These are phyloP conservation scores for Vanrija humicola DNA, from an alignment of 1,284 basidiomycete species.

Conservation along the genomic window DNA sequence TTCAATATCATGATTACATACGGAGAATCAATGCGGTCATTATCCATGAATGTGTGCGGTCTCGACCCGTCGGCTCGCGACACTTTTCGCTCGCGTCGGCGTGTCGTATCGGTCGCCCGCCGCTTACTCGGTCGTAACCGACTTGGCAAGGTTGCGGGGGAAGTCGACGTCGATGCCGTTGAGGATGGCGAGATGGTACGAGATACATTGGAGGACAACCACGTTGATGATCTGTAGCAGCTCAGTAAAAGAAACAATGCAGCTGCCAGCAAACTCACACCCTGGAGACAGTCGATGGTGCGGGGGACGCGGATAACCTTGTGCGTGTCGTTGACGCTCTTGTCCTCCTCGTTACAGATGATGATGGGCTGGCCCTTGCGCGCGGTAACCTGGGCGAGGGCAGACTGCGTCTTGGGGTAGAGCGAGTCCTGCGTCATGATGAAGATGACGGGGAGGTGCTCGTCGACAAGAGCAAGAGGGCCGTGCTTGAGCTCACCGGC, in stretches of 20 bases:
- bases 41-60: not conserved
- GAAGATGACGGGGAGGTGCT: constrained; percentile 97
- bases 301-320: constrained; percentile 89
- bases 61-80: not conserved
- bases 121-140: constrained; percentile 41
- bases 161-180: constrained; percentile 98
- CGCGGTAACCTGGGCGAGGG: constrained; percentile 92
- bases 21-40: not conserved
- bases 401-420: constrained; percentile 89
- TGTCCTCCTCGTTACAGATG: constrained; percentile 91
- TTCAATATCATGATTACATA: not conserved
- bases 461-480: constrained; percentile 93
- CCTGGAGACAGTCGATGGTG: constrained; percentile 94
- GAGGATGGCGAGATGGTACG: constrained; percentile 92
- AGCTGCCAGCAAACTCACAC: constrained; percentile 38
- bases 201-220: constrained; percentile 91
- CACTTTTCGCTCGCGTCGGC: not conserved
- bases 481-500: constrained; percentile 99
- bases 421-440: constrained; percentile 98
- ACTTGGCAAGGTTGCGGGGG: constrained; percentile 81
- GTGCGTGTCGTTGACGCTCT: constrained; percentile 63
- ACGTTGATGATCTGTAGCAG: constrained; percentile 50
- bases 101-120: not conserved
- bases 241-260: not conserved
- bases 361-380: constrained; percentile 95